Conservation (phyloP, 1,284 basidiomycete species). For the Tylopilus orsonianus region DNA sequence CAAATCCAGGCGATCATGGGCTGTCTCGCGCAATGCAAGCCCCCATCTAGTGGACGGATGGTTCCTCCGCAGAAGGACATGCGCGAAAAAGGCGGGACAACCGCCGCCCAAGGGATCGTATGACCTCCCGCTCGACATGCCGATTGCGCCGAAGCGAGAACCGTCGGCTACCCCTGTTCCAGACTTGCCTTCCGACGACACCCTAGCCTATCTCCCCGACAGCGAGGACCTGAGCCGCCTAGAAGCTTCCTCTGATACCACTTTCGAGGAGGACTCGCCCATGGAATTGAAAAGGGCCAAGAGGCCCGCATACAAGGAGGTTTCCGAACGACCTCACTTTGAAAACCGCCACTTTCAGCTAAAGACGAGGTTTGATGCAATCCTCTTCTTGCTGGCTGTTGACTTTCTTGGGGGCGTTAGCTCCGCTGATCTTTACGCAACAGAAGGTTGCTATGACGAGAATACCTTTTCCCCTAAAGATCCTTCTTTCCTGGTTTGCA, state of each 20-base stretch:
- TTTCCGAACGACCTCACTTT: not conserved
- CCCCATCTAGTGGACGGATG: constrained; percentile 24
- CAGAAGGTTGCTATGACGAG: not conserved
- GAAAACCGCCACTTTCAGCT: not conserved
- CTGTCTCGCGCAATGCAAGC: constrained; percentile 23
- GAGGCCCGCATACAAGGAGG: constrained; percentile 20
- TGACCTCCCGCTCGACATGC: constrained; percentile 19
- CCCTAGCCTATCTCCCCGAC: constrained; percentile 15
- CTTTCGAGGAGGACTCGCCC: constrained; percentile 14
- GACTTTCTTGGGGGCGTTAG: constrained; percentile 21
- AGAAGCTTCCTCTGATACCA: constrained; percentile 31
- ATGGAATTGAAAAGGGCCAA: not conserved
- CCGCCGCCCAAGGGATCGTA: constrained; percentile 23
- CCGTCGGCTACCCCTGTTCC: constrained; percentile 4
- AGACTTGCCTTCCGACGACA: constrained; percentile 28
- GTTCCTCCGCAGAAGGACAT: constrained; percentile 27
- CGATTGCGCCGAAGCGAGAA: constrained; percentile 12
- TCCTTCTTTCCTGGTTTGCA: constrained; percentile 15
- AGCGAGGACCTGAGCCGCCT: constrained; percentile 7
- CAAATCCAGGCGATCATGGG: constrained; percentile 29
- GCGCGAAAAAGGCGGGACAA: constrained; percentile 28
- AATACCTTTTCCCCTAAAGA: not conserved
- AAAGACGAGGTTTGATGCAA: constrained; percentile 20
- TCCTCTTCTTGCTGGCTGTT: constrained; percentile 8
- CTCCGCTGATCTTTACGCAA: not conserved